Conservation (phyloP, 345 rosid genomes). For the Hypericum perforatum region DNA sequence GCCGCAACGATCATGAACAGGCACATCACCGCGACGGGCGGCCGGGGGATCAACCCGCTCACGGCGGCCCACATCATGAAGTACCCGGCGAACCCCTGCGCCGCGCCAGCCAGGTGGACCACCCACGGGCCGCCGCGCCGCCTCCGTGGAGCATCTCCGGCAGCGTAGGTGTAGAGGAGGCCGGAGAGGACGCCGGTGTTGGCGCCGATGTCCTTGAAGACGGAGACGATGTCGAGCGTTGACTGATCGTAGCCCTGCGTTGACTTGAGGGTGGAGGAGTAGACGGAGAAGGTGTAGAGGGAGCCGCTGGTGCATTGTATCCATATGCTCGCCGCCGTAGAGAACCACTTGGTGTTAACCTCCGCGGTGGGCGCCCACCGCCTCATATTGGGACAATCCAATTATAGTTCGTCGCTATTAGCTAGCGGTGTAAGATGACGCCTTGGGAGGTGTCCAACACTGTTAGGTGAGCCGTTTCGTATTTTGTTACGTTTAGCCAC, state of each 20-base stretch:
- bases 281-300: constrained; percentile 72
- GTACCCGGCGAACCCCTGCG: constrained; percentile 63
- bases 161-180: constrained; percentile 49
- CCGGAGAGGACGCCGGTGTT: constrained; percentile 79
- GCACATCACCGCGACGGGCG: constrained; percentile 69
- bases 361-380: neutral
- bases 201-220: constrained; percentile 92
- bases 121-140: constrained; percentile 57
- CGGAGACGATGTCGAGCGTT: constrained; percentile 93
- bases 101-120: constrained; percentile 54
- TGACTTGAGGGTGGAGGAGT: constrained; percentile 66
- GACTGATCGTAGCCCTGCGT: constrained; percentile 72
- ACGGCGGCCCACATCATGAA: constrained; percentile 83
- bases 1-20: constrained; percentile 57
- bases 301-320: constrained; percentile 64
- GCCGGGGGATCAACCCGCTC: constrained; percentile 46
- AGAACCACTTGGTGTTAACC: constrained; percentile 43
- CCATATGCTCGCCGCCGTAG: constrained; percentile 81
- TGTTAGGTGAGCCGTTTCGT: no score
- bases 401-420: no score
- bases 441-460: no score
- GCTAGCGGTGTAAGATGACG: no score
- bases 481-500: no score
- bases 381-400: no score
- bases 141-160: constrained; percentile 13